phyloP scores from a whole-genome alignment of 331 rosid genomes.

The Acacia concinna region DNA sequence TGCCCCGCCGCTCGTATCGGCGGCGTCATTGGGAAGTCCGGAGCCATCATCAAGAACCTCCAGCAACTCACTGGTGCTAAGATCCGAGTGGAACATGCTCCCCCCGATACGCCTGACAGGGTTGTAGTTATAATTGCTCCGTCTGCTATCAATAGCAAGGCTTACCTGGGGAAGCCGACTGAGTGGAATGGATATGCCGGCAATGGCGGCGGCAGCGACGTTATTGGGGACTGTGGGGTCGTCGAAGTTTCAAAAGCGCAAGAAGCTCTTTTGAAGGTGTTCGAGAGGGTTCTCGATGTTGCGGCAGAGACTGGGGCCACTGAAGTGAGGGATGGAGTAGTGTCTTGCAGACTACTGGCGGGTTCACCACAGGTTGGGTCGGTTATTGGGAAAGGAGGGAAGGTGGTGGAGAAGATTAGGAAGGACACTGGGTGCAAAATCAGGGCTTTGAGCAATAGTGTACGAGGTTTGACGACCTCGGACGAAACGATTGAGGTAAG shows the following conservation, averaged over 20 bases:
- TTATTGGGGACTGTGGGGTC: neutral
- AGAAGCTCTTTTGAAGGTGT: conserved; percentile 81
- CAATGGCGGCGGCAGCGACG: conserved; percentile 1
- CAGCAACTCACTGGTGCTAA: conserved; percentile 68
- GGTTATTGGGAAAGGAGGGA: conserved; percentile 92
- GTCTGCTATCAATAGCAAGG: conserved; percentile 18
- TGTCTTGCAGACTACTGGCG: conserved; percentile 73
- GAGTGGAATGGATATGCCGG: neutral
- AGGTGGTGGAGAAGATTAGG: conserved; percentile 87
- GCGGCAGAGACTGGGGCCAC: conserved; percentile 71
- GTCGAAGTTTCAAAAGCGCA: conserved; percentile 58
- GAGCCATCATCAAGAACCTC: conserved; percentile 66
- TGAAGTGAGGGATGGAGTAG: conserved; percentile 54
- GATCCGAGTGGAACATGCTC: conserved; percentile 72
- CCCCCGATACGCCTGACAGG: conserved; percentile 64
- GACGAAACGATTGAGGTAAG: conserved; percentile 84
- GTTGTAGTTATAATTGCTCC: conserved; percentile 54
- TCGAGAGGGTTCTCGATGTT: conserved; percentile 80
- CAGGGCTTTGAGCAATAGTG: conserved; percentile 61
- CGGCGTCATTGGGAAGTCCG: conserved; percentile 83
- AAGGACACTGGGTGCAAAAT: conserved; percentile 71
- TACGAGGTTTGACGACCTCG: conserved; percentile 56
- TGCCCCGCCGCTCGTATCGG: conserved; percentile 92
- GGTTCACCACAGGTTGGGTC: conserved; percentile 63
- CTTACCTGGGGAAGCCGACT: conserved; percentile 9